A percentile compares a stretch with the other conserved stretches of the same genome.
phyloP scores from a whole-genome alignment of 495 filamentous ascomycete species.

The Cladorrhinum samala region DNA sequence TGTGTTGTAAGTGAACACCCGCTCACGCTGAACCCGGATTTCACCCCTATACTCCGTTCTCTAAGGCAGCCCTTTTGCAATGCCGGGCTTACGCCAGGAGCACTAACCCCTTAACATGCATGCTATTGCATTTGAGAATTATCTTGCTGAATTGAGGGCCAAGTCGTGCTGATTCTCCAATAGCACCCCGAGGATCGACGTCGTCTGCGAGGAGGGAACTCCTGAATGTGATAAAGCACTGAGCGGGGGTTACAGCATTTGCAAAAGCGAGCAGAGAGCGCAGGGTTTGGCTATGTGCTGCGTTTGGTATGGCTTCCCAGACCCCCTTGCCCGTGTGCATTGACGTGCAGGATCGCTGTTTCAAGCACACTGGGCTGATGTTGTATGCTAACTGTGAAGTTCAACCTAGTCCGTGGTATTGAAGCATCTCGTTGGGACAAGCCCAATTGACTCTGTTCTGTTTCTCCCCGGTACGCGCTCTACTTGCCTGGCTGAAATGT shows the following conservation, averaged over 20 bases:
- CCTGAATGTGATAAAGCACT: background rate
- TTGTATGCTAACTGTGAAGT: background rate
- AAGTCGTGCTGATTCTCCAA: constrained; percentile 12
- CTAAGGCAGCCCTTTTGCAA: constrained; percentile 1
- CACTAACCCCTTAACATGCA: constrained; percentile 8
- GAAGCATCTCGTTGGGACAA: background rate
- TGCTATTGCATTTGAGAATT: constrained; percentile 16
- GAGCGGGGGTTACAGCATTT: constrained; percentile 1
- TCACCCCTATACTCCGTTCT: constrained; percentile 10
- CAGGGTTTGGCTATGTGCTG: too few species aligned
- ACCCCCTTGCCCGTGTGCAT: background rate
- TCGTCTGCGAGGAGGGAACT: background rate
- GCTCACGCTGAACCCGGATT: constrained; percentile 10
- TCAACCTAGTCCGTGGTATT: background rate
- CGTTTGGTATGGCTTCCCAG: background rate
- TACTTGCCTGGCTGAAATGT: constrained; percentile 14
- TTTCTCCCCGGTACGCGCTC: background rate
- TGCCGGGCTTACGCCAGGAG: constrained; percentile 4
- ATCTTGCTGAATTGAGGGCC: background rate
- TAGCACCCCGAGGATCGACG: constrained; percentile 1
- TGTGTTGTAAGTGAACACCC: constrained; percentile 1
- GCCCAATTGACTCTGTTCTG: too few species aligned
- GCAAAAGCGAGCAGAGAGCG: too few species aligned
- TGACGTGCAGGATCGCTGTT: constrained; percentile 4
- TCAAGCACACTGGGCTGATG: constrained; percentile 1